Base-by-base conservation (phyloP, 2,329 filamentous ascomycete genomes). In the Eutypella sp. region DNA sequence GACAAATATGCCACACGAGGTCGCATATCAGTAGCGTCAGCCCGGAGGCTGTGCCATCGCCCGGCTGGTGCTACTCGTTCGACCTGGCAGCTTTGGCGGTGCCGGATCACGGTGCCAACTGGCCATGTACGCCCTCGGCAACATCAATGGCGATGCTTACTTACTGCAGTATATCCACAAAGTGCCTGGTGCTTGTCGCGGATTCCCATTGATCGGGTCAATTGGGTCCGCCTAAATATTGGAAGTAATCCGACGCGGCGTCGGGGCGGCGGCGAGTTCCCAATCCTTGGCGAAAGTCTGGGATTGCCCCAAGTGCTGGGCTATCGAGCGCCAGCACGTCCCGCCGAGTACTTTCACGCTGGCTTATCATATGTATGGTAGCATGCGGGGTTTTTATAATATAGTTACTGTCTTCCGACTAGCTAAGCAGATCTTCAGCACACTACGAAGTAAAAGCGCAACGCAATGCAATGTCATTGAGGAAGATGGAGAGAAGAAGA, bases 1-100 rank as follows among this genome's bases (percentile, higher is more conserved):
- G 36, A 39, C 36, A 39, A 39, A 39, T 39, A 39, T 39, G 36
- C 36, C 36, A 39, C 36, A 39, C 36, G 19, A 11, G n/a, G 36
- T 39, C 20, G 23, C 20, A 39, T 22, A 39, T 22, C 36, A 39
- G 23, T 39, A 39, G 20, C 36, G 15, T 39, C 36, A 39, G 36
- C 36, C 36, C 36, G 36, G 36, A 19, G 36, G 11, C 36, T 20
- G 36, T 23, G 20, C 36, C 36, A 39, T 20, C 36, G 20, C 36
- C 36, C 36, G 10, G 20, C 23, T 22, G 10, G 5, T 19, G 25
- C 13, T 33, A 15, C 11, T 22, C 23, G 20, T n/a, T n/a, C 18
- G 6, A 39, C 23, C 23, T 39, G 19, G 36, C 36, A 7, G 13
- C 10, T 39, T n/a, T 39, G 36, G 15, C 20, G 15, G 20, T 22